Evolutionary conservation across 2,329 filamentous ascomycete species (phyloP), one percentile per base, ranked within the genome.

Genomic region (Monosporascus sp.): DNA sequence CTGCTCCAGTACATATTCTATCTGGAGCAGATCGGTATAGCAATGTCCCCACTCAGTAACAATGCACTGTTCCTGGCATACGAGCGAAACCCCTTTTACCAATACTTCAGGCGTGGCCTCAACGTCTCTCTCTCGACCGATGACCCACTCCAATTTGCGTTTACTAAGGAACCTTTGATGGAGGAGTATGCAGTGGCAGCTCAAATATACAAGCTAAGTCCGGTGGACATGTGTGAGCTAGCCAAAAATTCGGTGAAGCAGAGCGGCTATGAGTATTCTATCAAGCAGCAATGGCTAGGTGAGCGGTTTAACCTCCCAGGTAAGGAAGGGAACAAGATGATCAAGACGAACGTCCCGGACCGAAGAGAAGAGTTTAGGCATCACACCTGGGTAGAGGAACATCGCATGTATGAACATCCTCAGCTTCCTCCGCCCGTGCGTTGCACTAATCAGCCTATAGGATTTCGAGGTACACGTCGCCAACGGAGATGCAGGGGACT

Each of bases 1-100:
- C 74, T 99, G 55, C 74, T 99, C 52, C 94, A 99, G 70, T 99
- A 99, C 70, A 84, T 97, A 49, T 99, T 96, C 74, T 99, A 99
- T 65, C 83, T 99, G 20, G 92, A 99, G 66, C 93, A 97, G 67
- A 97, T 99, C 57, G 94, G 94, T 53, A 94, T 99, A 58, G 94
- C 94, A 56, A 99, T 99, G 94, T 97, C 93, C n/a, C 94, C 94
- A 2, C 79, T 99, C 46, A 96, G 91, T 70, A 99, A 99, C 75
- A 99, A 99, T 63, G 94, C 94, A 0, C 75, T 99, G 35, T 99
- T 99, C 74, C 75, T 99, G 50, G 91, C 93, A 1, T 97, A 99
- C 66, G 94, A 99, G 70, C 85, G 95, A 54, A 99, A 99, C 63
- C 94, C 94, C 0, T 99, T 96, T 72, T 80, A 96, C 62, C 89